These are phyloP conservation scores for Betula pendula DNA, from an alignment of 306 rosid species.

Conservation along the genomic window DNA sequence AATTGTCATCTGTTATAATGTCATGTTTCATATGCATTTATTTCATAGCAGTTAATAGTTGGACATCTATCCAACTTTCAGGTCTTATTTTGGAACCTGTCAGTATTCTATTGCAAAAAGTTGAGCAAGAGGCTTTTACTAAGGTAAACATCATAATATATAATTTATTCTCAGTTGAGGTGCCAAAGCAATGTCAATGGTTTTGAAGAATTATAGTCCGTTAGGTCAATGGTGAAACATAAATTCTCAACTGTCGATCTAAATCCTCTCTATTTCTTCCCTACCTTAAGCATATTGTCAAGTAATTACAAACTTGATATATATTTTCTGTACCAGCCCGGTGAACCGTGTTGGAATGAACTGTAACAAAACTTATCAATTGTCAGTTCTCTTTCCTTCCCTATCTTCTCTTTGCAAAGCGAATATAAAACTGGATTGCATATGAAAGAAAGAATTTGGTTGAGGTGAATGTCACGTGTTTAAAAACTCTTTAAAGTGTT, in stretches of 20 bases:
- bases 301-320: not conserved
- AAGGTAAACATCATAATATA: conserved; percentile 55
- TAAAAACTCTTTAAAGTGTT: not conserved
- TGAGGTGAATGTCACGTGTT: not conserved
- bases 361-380: not conserved
- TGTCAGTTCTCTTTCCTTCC: not conserved
- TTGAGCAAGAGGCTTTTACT: conserved; percentile 76
- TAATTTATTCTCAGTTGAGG: conserved; percentile 16
- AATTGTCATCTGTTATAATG: not conserved
- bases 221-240: not conserved
- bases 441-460: not conserved
- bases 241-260: conserved; percentile 5
- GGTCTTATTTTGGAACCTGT: conserved; percentile 71
- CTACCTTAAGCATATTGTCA: not conserved
- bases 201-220: not conserved
- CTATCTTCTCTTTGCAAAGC: not conserved
- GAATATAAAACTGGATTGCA: not conserved
- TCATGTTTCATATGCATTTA: not conserved
- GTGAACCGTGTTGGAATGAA: not conserved
- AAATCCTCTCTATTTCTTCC: not conserved
- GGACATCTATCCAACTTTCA: conserved; percentile 37
- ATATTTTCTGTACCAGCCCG: not conserved
- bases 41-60: conserved; percentile 18
- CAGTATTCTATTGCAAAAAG: conserved; percentile 54
- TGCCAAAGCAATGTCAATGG: not conserved